Evolutionary conservation across 768 basidiomycete species (phyloP).

Genomic region (Termitomyces sp.): DNA sequence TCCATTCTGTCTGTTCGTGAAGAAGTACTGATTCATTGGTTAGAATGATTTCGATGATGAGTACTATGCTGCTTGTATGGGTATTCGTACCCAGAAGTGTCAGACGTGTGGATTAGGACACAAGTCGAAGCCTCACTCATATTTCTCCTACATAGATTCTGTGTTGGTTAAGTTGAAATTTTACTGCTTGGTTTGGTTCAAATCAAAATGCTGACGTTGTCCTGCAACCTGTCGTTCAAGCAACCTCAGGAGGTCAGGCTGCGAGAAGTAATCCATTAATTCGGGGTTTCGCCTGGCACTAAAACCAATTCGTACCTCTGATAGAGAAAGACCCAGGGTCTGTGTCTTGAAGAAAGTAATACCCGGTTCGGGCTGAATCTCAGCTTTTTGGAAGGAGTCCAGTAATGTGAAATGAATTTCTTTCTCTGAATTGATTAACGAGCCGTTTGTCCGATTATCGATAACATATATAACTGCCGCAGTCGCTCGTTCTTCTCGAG

Average conservation of each 20-base stretch:
- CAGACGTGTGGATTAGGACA: constrained; percentile 12
- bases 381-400: too few species aligned
- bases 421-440: too few species aligned
- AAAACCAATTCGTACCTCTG: too few species aligned
- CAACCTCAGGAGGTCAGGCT: background rate
- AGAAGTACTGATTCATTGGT: background rate
- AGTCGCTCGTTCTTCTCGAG: background rate
- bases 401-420: too few species aligned
- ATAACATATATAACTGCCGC: too few species aligned
- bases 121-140: background rate
- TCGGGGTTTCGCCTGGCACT: background rate
- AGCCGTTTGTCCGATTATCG: too few species aligned
- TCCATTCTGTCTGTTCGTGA: background rate
- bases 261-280: background rate
- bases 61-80: constrained; percentile 20
- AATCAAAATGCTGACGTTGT: background rate
- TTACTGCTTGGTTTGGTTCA: too few species aligned
- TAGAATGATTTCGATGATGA: constrained; percentile 25
- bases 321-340: too few species aligned
- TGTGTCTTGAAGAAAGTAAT: too few species aligned
- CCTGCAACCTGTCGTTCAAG: background rate
- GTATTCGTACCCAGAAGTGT: constrained; percentile 18
- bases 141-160: background rate
- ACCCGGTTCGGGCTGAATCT: too few species aligned
- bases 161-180: background rate